Conservation (phyloP, 192 early-diverging fungal genomes). For the Allomyces javanicus region DNA sequence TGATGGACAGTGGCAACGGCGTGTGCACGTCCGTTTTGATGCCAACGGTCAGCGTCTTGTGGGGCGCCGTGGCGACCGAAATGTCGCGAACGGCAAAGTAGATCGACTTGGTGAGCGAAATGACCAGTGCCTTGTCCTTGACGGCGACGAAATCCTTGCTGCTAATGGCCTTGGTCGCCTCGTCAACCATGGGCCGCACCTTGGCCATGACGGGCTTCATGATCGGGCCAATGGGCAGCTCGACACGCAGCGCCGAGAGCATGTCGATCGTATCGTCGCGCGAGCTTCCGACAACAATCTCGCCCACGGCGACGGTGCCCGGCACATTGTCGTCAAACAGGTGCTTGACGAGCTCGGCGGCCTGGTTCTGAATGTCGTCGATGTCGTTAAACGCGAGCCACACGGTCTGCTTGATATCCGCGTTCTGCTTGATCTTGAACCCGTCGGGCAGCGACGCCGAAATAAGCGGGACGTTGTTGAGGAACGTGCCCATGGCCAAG, state of each 20-base stretch:
- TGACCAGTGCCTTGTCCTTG: neutral
- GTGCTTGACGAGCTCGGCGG: neutral
- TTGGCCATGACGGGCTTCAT: neutral
- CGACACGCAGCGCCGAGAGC: neutral
- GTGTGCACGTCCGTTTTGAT: neutral
- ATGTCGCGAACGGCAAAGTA: neutral
- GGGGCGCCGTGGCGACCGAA: neutral
- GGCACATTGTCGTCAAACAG: neutral
- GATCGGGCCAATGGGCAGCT: neutral
- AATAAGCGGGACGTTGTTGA: neutral
- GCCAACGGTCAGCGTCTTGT: neutral
- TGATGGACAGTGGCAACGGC: neutral
- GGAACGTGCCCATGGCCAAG: neutral
- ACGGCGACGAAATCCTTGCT: neutral
- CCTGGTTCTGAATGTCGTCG: neutral
- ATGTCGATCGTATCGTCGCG: neutral
- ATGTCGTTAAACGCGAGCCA: neutral
- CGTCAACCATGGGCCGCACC: neutral
- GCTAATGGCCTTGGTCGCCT: neutral
- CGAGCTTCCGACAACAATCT: neutral
- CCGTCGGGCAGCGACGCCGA: neutral
- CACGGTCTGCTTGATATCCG: neutral
- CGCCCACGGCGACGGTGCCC: neutral
- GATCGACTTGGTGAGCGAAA: neutral
- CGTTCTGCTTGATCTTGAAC: neutral